phyloP scores from a whole-genome alignment of 108 stramenopile species.

The Pseudonitzschia pungens region DNA sequence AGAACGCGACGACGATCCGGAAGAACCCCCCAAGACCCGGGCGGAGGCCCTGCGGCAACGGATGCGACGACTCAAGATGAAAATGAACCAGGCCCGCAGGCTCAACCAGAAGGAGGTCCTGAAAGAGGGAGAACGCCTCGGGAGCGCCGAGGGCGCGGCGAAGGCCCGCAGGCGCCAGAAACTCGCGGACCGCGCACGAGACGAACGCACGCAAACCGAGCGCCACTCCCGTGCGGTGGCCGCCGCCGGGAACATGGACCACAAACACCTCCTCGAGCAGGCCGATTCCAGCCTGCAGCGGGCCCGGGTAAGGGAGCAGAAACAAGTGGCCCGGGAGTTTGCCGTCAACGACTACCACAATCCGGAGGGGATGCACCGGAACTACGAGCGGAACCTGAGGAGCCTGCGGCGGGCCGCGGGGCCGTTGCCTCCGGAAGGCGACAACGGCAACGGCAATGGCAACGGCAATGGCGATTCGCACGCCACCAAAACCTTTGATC shows the following conservation, averaged over 20 bases:
- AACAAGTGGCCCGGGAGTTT: slow-evolving; percentile 22
- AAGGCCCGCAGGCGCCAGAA: slow-evolving; percentile 60
- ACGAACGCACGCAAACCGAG: slow-evolving; percentile 57
- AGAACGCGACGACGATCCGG: too few relatives aligned
- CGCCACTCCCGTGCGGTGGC: slow-evolving; percentile 49
- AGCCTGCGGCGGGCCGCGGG: slow-evolving; percentile 37
- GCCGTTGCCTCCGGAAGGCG: background rate
- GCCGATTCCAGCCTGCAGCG: slow-evolving; percentile 38
- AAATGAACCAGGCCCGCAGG: slow-evolving; percentile 88
- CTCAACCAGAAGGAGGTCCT: slow-evolving; percentile 80
- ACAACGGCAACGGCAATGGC: slow-evolving; percentile 5
- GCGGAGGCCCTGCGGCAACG: slow-evolving; percentile 60
- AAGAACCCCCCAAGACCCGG: slow-evolving; percentile 34
- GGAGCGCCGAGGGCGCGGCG: slow-evolving; percentile 59
- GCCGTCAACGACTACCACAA: slow-evolving; percentile 75
- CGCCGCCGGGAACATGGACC: slow-evolving; percentile 31
- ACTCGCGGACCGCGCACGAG: slow-evolving; percentile 46
- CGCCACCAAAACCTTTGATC: slow-evolving; percentile 64
- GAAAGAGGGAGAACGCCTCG: slow-evolving; percentile 73
- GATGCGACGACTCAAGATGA: slow-evolving; percentile 69
- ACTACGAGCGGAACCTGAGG: slow-evolving; percentile 78
- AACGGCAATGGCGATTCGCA: slow-evolving; percentile 6
- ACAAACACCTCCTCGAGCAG: slow-evolving; percentile 46
- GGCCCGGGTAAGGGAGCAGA: slow-evolving; percentile 41
- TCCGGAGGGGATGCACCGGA: slow-evolving; percentile 76